phyloP scores from a whole-genome alignment of 2,329 filamentous ascomycete species.

The Gnomoniopsis smithogilvyi region DNA sequence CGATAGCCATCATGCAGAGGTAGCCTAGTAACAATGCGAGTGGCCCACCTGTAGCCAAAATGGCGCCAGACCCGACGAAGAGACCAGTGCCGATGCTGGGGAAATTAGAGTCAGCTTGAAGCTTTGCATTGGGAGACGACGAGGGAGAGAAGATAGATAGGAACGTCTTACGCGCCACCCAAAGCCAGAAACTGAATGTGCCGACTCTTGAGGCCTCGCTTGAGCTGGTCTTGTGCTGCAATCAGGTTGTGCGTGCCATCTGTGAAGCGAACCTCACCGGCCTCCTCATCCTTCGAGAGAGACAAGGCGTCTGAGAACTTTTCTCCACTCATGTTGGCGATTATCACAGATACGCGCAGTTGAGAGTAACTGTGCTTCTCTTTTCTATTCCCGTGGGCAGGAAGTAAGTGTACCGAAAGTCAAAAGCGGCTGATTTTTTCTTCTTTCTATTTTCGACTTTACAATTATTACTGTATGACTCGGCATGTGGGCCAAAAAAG shows the following conservation, averaged over 20 bases:
- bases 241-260: slow-evolving; percentile 13
- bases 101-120: slow-evolving; percentile 30
- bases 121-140: neutral
- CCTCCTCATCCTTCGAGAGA: slow-evolving; percentile 12
- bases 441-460: too few relatives aligned
- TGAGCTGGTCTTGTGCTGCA: slow-evolving; percentile 15
- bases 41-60: slow-evolving; percentile 62
- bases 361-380: too few relatives aligned
- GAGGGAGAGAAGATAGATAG: neutral
- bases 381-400: too few relatives aligned
- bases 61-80: slow-evolving; percentile 65
- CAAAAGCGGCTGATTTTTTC: too few relatives aligned
- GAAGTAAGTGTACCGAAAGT: too few relatives aligned
- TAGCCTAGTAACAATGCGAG: slow-evolving; percentile 67
- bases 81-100: slow-evolving; percentile 71
- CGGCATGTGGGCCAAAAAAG: too few relatives aligned
- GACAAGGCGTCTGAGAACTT: neutral
- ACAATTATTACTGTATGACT: too few relatives aligned
- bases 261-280: slow-evolving; percentile 10
- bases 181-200: slow-evolving; percentile 19
- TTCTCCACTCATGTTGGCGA: slow-evolving; percentile 11
- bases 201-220: slow-evolving; percentile 18
- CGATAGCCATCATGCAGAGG: slow-evolving; percentile 65
- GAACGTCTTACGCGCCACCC: slow-evolving; percentile 15
- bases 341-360: neutral